phyloP scores from a whole-genome alignment of 2,329 filamentous ascomycete species.

The Phaeomoniella chlamydospora region DNA sequence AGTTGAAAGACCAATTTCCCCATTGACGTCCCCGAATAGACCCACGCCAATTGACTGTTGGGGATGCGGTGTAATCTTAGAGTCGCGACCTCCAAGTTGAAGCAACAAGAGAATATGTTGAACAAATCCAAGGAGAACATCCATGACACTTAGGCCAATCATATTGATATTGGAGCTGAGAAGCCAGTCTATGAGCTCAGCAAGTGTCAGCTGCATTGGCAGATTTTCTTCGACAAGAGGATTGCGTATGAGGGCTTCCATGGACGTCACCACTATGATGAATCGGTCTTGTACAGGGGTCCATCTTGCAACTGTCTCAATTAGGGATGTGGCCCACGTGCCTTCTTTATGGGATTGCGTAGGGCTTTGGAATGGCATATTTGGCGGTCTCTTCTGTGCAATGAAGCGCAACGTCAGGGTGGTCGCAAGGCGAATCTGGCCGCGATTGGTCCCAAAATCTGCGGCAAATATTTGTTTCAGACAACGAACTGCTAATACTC shows the following conservation, averaged over 20 bases:
- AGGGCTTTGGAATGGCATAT: conserved; percentile 32
- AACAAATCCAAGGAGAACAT: conserved; percentile 73
- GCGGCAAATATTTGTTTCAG: conserved; percentile 73
- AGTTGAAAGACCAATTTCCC: conserved; percentile 9
- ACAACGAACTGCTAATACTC: conserved; percentile 70
- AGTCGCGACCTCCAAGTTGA: conserved; percentile 40
- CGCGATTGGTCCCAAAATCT: conserved; percentile 48
- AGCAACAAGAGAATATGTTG: conserved; percentile 69
- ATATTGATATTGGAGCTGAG: conserved; percentile 81
- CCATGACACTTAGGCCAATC: conserved; percentile 92
- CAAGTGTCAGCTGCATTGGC: conserved; percentile 58
- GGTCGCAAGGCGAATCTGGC: conserved; percentile 68
- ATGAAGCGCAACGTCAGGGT: conserved; percentile 62
- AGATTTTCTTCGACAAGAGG: conserved; percentile 58
- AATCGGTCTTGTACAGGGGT: conserved; percentile 90
- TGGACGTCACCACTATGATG: conserved; percentile 67
- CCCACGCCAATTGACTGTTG: conserved; percentile 19
- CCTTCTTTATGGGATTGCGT: conserved; percentile 30
- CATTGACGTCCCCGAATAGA: conserved; percentile 12
- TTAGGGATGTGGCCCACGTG: conserved; percentile 72
- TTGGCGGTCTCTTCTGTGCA: conserved; percentile 36
- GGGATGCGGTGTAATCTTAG: conserved; percentile 22
- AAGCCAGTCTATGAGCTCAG: conserved; percentile 66
- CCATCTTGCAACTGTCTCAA: conserved; percentile 70
- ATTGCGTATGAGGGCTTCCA: conserved; percentile 59